phyloP scores from a whole-genome alignment of 169 alveolate genomes.

The Amoebophrya sp. region DNA sequence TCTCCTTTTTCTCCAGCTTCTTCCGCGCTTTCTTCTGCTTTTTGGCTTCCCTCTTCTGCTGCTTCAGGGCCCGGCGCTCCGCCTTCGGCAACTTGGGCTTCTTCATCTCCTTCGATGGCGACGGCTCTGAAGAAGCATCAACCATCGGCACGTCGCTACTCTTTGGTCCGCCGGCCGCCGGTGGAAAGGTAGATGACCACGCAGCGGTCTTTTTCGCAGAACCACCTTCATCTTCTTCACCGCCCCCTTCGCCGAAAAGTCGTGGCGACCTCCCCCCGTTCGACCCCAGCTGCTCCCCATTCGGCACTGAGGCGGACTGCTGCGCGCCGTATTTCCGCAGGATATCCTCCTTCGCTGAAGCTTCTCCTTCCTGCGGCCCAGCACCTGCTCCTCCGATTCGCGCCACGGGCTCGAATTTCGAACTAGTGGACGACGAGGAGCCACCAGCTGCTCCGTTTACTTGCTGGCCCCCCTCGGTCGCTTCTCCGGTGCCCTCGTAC shows the following conservation, averaged over 20 bases:
- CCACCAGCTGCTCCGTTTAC: conserved; percentile 4
- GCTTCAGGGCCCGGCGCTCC: background rate
- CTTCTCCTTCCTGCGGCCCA: no score
- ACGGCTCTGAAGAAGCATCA: no score
- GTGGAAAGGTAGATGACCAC: no score
- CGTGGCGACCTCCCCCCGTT: no score
- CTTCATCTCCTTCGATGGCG: background rate
- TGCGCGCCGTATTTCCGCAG: background rate
- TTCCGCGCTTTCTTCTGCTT: background rate
- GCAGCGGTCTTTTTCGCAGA: no score
- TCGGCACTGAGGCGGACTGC: background rate
- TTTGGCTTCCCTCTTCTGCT: background rate
- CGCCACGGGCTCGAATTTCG: no score
- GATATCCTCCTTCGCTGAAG: background rate
- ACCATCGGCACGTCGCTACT: no score
- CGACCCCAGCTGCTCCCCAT: background rate
- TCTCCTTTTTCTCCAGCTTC: background rate
- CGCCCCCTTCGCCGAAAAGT: no score
- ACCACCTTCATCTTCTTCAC: no score
- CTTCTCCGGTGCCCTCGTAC: background rate
- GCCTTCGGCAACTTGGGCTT: conserved; percentile 10
- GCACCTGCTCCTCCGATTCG: no score
- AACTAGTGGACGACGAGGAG: no score
- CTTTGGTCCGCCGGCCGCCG: no score
- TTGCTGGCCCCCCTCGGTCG: background rate